Conservation (phyloP, 1,284 basidiomycete genomes). For the Ceratobasidium sp. region DNA sequence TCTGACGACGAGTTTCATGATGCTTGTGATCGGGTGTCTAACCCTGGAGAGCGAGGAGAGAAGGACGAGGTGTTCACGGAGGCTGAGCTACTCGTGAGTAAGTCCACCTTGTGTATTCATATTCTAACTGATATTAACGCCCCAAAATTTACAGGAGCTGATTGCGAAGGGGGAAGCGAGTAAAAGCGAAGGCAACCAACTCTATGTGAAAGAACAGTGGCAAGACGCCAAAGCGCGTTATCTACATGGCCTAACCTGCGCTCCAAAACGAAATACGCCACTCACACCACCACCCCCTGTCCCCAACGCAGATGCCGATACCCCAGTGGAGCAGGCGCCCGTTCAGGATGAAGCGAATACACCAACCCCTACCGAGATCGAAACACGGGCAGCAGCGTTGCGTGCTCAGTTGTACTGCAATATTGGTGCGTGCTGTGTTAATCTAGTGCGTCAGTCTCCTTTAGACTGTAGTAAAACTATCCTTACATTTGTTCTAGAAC, state of each 20-base stretch:
- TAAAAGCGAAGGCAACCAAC: slow-evolving; percentile 41
- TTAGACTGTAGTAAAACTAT: slow-evolving; percentile 3
- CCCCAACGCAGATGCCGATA: slow-evolving; percentile 14
- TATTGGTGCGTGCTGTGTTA: slow-evolving; percentile 81
- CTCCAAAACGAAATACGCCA: slow-evolving; percentile 8
- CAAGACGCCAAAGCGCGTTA: slow-evolving; percentile 22
- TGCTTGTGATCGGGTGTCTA: slow-evolving; percentile 49
- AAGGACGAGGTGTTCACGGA: slow-evolving; percentile 41
- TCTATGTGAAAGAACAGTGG: slow-evolving; percentile 41
- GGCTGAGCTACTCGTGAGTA: slow-evolving; percentile 44
- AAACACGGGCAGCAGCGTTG: slow-evolving; percentile 63
- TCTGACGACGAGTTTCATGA: slow-evolving; percentile 57
- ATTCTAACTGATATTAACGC: no score
- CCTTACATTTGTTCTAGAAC: slow-evolving; percentile 59
- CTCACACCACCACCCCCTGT: neutral
- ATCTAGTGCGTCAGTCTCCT: slow-evolving; percentile 64
- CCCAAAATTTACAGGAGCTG: no score
- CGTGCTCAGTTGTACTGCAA: slow-evolving; percentile 80
- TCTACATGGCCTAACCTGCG: slow-evolving; percentile 23
- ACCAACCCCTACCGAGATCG: slow-evolving; percentile 51
- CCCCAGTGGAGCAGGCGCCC: slow-evolving; percentile 45
- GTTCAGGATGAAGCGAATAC: slow-evolving; percentile 40
- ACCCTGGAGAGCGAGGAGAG: neutral
- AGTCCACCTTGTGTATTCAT: slow-evolving; percentile 22
- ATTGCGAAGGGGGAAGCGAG: no score